Conservation (phyloP, 768 basidiomycete species). For the Leccinum incarnatum region DNA sequence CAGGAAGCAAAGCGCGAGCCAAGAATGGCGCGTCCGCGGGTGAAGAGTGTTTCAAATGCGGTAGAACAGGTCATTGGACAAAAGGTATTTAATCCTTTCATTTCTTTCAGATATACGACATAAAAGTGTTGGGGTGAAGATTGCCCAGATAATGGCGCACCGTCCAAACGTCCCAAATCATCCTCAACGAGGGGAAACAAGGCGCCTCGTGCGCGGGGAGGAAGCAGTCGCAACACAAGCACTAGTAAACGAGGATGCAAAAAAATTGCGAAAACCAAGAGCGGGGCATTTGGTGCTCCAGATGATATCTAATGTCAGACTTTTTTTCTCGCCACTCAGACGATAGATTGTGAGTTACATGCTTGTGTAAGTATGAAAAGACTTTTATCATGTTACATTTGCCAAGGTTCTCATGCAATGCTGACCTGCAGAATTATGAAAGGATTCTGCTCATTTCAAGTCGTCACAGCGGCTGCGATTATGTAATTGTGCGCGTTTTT, state of each 20-base stretch:
- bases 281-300: constrained; percentile 33
- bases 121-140: constrained; percentile 16
- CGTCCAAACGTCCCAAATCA: constrained; percentile 28
- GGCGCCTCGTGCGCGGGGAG: constrained; percentile 25
- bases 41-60: constrained; percentile 52
- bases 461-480: too few relatives aligned
- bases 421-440: too few relatives aligned
- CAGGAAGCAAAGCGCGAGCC: neutral
- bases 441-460: too few relatives aligned
- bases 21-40: constrained; percentile 7
- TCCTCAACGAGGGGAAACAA: constrained; percentile 26
- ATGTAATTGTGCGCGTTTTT: too few relatives aligned
- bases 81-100: constrained; percentile 37
- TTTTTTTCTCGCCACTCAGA: neutral
- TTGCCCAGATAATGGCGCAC: constrained; percentile 24
- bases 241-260: constrained; percentile 24
- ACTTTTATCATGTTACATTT: too few relatives aligned
- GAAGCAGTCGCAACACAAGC: constrained; percentile 19
- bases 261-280: constrained; percentile 31
- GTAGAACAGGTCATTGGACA: constrained; percentile 58
- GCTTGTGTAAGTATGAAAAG: too few relatives aligned
- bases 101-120: neutral
- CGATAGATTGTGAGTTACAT: neutral
- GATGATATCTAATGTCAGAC: constrained; percentile 23
- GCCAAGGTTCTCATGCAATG: too few relatives aligned